Base-by-base conservation (phyloP, 2,329 filamentous ascomycete genomes). In the Diaporthe sp. region DNA sequence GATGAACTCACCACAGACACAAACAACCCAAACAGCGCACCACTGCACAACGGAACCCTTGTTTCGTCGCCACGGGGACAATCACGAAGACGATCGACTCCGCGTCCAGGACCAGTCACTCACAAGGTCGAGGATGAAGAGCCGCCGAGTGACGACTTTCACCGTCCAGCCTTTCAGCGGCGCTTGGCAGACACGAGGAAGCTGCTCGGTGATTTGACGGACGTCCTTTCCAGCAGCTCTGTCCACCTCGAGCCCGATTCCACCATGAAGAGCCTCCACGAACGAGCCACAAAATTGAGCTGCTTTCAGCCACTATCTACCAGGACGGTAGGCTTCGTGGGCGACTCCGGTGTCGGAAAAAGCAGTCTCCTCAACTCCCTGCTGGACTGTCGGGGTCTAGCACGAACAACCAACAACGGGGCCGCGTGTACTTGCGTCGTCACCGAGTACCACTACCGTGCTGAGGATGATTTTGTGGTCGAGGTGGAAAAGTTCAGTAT, bases 321-420 rank as follows among this genome's bases (percentile, higher is more conserved):
- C 2, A 81, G 86, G 22, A 86, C 79, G 4, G 85, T 89, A 0
- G 87, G 86, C 0, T 84, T 89, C 53, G 85, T 89, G 0, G 87
- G 87, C 0, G 87, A 88, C 75, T 87, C 87, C 17, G 87, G 87
- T 4, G 86, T 84, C 46, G 85, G 87, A 0, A 88, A 89, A 80
- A 88, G 87, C 74, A 89, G 87, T 74, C 78, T 89, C 4, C 80
- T 89, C 22, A 89, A 89, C 77, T 88, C 86, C 0, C 80, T 89
- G 1, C 80, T 89, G 4, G 87, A 89, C 68, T 80, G 68, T 0
- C 68, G 77, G 1, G 81, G 79, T 0, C 80, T 89, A 2, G 86
- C 86, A 0, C 82, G 85, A 76, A 81, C 86, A 2, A 87, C 88
- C 80, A 82, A 86, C 79, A 83, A 81, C 19, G 87, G 87, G 2